Conservation (phyloP, 352 stramenopile species). For the Ophiocytium majus region DNA sequence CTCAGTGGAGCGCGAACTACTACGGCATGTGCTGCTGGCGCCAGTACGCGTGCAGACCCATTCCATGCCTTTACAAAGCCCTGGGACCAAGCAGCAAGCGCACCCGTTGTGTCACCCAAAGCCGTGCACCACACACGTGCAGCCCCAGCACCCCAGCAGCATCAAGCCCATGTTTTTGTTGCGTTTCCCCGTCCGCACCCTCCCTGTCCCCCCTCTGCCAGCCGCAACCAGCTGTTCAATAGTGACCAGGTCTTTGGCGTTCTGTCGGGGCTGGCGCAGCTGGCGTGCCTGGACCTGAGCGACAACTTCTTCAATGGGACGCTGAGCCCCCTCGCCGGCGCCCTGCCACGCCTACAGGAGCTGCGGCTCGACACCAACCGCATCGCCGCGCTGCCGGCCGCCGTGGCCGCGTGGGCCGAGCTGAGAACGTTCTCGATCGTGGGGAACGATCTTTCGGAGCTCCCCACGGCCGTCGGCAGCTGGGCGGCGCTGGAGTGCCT, state of each 20-base stretch:
- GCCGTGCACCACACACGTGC: no score
- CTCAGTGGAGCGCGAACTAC: no score
- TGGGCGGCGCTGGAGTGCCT: conserved; percentile 44
- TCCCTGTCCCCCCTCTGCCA: no score
- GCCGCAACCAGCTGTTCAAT: conserved; percentile 55
- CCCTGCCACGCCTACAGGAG: conserved; percentile 36
- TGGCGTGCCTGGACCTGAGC: conserved; percentile 52
- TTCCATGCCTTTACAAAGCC: no score
- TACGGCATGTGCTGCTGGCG: no score
- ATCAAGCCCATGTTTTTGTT: no score
- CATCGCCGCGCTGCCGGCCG: conserved; percentile 31
- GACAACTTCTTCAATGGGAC: conserved; percentile 57
- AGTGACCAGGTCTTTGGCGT: conserved; percentile 56
- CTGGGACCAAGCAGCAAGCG: no score
- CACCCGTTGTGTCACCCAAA: no score
- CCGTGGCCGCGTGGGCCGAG: conserved; percentile 42
- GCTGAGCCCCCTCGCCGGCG: conserved; percentile 35
- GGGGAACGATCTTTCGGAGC: conserved; percentile 27
- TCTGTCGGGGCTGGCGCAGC: conserved; percentile 29
- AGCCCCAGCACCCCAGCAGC: no score
- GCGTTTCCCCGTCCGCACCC: no score
- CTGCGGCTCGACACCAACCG: conserved; percentile 56
- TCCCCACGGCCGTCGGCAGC: conserved; percentile 30
- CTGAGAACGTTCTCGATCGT: conserved; percentile 29
- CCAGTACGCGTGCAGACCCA: no score